These are phyloP conservation scores for Orychophragmus violaceus DNA, from an alignment of 345 rosid genomes.

Conservation along the genomic window DNA sequence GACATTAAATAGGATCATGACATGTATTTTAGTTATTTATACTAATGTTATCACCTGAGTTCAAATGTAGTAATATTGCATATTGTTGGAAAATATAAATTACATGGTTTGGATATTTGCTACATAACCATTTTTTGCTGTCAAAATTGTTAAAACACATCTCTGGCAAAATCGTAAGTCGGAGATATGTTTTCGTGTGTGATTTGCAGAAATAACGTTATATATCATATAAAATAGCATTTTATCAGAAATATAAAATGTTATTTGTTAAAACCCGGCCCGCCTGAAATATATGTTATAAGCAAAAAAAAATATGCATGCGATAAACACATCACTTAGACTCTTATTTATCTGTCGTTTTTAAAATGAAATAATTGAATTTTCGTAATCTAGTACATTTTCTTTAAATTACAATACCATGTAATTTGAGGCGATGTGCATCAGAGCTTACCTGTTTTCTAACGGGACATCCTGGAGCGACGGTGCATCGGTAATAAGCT, in stretches of 20 bases:
- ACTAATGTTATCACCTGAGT: neutral
- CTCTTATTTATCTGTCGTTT: neutral
- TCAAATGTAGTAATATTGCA: neutral
- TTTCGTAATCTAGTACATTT: neutral
- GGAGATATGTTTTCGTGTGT: neutral
- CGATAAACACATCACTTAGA: neutral
- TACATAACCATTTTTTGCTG: neutral
- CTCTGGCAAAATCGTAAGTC: neutral
- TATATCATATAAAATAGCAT: neutral
- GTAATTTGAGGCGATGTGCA: neutral
- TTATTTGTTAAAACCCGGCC: neutral
- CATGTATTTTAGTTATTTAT: neutral
- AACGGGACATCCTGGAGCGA: constrained; percentile 59
- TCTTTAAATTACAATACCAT: neutral
- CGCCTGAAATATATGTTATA: neutral
- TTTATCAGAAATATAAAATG: neutral
- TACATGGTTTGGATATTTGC: neutral
- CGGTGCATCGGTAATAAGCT: constrained; percentile 90
- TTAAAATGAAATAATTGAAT: neutral
- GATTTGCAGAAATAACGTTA: neutral
- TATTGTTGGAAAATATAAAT: neutral
- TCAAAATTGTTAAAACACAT: neutral
- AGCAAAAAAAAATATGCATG: neutral
- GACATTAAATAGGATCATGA: neutral
- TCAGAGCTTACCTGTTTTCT: constrained; percentile 67